A percentile compares a stretch with the other conserved stretches of the same genome.
phyloP scores from a whole-genome alignment of 345 rosid species.

The Noccaea caerulescens region DNA sequence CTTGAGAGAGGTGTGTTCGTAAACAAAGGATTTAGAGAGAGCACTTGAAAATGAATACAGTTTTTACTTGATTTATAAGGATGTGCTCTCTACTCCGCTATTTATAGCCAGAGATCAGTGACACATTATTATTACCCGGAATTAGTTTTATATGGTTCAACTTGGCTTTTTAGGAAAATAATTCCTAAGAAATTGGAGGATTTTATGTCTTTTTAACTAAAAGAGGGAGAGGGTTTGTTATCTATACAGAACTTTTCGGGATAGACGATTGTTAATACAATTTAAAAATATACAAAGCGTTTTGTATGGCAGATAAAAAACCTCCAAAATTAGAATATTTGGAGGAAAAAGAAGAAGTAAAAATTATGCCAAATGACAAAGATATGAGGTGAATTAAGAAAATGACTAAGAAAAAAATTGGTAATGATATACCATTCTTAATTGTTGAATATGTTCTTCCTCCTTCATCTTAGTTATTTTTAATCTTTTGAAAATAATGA shows the following conservation, averaged over 20 bases:
- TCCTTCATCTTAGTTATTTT: too few relatives aligned
- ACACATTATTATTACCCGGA: constrained; percentile 11
- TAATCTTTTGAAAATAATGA: too few relatives aligned
- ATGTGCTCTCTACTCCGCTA: constrained; percentile 25
- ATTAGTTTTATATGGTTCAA: constrained; percentile 8
- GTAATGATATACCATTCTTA: too few relatives aligned
- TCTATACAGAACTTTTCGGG: constrained; percentile 6
- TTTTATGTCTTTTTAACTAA: neutral
- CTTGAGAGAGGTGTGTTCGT: constrained; percentile 11
- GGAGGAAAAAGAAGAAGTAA: neutral
- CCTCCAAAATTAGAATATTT: neutral
- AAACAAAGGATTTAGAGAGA: constrained; percentile 15
- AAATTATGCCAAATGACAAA: too few relatives aligned
- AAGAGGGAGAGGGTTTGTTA: constrained; percentile 2
- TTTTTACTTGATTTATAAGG: constrained; percentile 13
- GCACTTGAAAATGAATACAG: constrained; percentile 17
- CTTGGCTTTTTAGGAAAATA: constrained; percentile 1
- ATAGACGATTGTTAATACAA: neutral
- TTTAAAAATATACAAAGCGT: neutral
- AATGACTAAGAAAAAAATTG: too few relatives aligned
- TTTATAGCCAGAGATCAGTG: constrained; percentile 25
- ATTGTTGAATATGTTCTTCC: too few relatives aligned
- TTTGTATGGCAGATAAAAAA: constrained; percentile 6
- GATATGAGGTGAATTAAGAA: too few relatives aligned
- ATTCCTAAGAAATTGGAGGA: constrained; percentile 12